Conservation (phyloP, 1,139 yeast genomes). For the Saccharomyces hybrid region DNA sequence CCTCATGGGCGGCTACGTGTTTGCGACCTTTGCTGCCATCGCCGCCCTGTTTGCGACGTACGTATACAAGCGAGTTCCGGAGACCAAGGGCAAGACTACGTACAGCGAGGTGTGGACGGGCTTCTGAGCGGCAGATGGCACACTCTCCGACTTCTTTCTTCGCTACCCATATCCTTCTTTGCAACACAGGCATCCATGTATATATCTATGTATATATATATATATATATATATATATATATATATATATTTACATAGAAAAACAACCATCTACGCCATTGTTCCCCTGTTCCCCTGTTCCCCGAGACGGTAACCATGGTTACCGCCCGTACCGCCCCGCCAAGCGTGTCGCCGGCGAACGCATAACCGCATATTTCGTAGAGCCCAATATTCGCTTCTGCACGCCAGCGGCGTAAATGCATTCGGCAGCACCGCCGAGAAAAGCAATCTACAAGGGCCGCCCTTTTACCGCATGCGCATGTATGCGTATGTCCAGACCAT, state of each 20-base stretch:
- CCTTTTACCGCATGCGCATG: not conserved
- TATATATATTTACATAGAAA: not conserved
- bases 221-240: not conserved
- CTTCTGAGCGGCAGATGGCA: slow-evolving; percentile 5
- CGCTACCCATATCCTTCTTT: not conserved
- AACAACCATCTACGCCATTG: too few relatives aligned
- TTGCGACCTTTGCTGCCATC: slow-evolving; percentile 58
- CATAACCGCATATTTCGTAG: not conserved
- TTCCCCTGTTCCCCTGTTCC: not conserved
- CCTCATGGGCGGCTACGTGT: slow-evolving; percentile 70
- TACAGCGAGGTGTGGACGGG: slow-evolving; percentile 24
- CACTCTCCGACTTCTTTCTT: not conserved
- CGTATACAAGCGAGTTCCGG: slow-evolving; percentile 53
- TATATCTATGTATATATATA: not conserved
- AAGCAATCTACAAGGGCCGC: not conserved
- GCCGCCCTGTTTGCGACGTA: slow-evolving; percentile 45
- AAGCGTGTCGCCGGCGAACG: not conserved
- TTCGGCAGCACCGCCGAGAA: not conserved
- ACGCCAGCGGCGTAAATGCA: not conserved
- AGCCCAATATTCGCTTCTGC: slow-evolving; percentile 1
- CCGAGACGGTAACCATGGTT: not conserved
- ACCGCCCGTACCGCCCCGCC: not conserved
- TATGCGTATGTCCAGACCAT: not conserved
- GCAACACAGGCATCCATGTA: not conserved
- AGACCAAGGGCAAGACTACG: slow-evolving; percentile 56